These are phyloP conservation scores for Backusella tarrabulga DNA, from an alignment of 192 early-diverging fungal species.

Conservation along the genomic window DNA sequence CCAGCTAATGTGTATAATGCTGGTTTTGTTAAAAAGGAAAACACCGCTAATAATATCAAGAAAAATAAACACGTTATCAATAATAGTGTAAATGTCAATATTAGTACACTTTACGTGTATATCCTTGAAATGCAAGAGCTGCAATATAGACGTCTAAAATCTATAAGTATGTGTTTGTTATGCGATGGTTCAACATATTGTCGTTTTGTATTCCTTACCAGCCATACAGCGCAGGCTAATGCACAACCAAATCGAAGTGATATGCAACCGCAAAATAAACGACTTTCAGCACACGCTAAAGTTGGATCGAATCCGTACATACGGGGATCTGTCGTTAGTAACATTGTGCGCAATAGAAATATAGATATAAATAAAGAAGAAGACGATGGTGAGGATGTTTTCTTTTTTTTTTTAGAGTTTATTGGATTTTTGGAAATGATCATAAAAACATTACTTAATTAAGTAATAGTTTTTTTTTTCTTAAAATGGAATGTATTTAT, in stretches of 20 bases:
- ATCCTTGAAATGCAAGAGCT: background rate
- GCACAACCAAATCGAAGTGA: conserved; percentile 3
- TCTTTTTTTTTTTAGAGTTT: background rate
- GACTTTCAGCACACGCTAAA: background rate
- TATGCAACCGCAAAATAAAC: background rate
- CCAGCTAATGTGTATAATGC: background rate
- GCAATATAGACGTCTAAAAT: background rate
- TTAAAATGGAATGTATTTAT: too few species aligned
- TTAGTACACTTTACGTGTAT: background rate
- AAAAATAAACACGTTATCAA: background rate
- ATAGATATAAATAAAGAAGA: background rate
- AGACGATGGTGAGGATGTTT: background rate
- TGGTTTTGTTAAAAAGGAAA: background rate
- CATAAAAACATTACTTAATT: background rate
- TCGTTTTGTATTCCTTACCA: background rate
- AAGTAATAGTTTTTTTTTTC: background rate
- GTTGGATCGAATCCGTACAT: background rate
- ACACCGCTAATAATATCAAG: background rate
- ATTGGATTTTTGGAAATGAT: too few species aligned
- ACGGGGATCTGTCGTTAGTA: background rate
- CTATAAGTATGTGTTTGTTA: background rate
- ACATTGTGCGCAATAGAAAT: background rate
- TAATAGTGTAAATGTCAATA: background rate
- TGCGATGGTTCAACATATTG: background rate
- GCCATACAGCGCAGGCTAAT: background rate